These are phyloP conservation scores for Coemansia erecta DNA, from an alignment of 192 early-diverging fungal species.

Conservation along the genomic window DNA sequence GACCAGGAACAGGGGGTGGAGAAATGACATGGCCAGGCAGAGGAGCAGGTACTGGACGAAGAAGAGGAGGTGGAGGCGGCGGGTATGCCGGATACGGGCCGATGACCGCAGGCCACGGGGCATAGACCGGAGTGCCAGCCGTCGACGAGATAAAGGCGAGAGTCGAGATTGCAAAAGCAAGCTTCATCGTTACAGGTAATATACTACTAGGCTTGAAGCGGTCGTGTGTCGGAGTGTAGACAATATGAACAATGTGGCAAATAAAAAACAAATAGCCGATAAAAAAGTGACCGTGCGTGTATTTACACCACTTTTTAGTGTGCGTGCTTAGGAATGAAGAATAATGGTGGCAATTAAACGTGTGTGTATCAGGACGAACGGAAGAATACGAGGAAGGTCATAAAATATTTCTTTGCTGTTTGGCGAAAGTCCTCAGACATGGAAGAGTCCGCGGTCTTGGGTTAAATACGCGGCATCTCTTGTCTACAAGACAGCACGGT, in stretches of 20 bases:
- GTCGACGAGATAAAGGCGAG: conserved; percentile 25
- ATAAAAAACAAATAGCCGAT: neutral
- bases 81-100: conserved; percentile 20
- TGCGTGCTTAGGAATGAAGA: too few species aligned
- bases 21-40: conserved; percentile 10
- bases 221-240: too few species aligned
- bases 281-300: neutral
- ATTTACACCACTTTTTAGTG: too few species aligned
- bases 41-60: conserved; percentile 8
- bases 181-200: conserved; percentile 21
- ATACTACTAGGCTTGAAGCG: neutral
- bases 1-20: conserved; percentile 11
- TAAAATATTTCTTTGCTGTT: too few species aligned
- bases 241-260: too few species aligned
- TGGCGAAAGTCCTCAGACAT: too few species aligned
- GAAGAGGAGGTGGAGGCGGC: neutral
- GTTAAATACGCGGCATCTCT: too few species aligned
- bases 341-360: too few species aligned
- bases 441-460: too few species aligned
- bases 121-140: conserved; percentile 9
- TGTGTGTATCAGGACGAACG: too few species aligned
- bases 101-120: conserved; percentile 35
- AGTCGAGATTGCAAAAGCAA: conserved; percentile 33
- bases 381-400: too few species aligned
- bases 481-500: too few species aligned